Percentiles rank a stretch among this genome's conserved stretches.
These are phyloP conservation scores for Fusarium cyanostomum DNA, from an alignment of 2,329 filamentous ascomycete genomes.

Conservation along the genomic window DNA sequence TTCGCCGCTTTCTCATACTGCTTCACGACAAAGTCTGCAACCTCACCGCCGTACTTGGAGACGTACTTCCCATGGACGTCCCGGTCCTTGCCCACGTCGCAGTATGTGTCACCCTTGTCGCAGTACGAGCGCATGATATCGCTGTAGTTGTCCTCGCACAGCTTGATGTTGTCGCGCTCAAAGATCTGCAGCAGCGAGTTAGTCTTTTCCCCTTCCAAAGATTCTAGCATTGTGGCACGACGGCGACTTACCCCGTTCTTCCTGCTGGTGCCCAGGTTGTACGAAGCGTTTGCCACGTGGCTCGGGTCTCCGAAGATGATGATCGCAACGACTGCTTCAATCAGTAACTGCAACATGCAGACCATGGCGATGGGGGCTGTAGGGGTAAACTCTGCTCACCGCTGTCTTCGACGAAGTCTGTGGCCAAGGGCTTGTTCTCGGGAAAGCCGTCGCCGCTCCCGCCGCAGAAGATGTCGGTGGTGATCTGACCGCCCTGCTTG, in stretches of 20 bases:
- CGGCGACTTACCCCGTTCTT: constrained; percentile 49
- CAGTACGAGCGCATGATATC: constrained; percentile 53
- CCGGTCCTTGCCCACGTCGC: constrained; percentile 46
- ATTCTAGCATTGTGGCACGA: neutral
- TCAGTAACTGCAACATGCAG: constrained; percentile 17
- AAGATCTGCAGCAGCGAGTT: constrained; percentile 48
- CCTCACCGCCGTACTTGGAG: constrained; percentile 46
- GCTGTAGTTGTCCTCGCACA: constrained; percentile 49
- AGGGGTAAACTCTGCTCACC: constrained; percentile 41
- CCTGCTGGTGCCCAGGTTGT: constrained; percentile 50
- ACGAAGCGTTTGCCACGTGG: constrained; percentile 49
- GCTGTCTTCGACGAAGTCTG: constrained; percentile 45
- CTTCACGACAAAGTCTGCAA: constrained; percentile 49
- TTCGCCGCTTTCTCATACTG: constrained; percentile 42
- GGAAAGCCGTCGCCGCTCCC: constrained; percentile 44
- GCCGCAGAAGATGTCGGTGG: constrained; percentile 52
- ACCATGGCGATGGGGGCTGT: too few species aligned
- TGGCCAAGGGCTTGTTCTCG: constrained; percentile 39
- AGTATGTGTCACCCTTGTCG: constrained; percentile 54
- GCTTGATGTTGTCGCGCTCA: constrained; percentile 46
- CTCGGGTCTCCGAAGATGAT: constrained; percentile 55
- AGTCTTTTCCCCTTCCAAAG: constrained; percentile 4
- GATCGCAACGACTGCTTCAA: constrained; percentile 50
- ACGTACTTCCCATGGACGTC: constrained; percentile 51
- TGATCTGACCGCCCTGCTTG: constrained; percentile 51